Percentiles rank a stretch among this genome's conserved stretches.
Evolutionary conservation across 1,139 yeast genomes (phyloP).

Genomic region (Pichia sp.): DNA sequence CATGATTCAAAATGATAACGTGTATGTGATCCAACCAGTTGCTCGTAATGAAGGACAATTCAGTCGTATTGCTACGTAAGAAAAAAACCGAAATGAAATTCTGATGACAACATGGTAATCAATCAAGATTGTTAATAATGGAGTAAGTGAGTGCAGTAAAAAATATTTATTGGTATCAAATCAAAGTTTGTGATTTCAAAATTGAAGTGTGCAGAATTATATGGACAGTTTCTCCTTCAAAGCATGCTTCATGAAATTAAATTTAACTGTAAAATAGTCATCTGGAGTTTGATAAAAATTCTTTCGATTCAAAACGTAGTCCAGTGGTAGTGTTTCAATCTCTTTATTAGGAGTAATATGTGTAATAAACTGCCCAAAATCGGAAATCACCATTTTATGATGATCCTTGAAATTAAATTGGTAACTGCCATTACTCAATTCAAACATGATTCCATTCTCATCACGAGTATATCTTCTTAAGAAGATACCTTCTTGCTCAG

Average conservation of each 20-base stretch:
- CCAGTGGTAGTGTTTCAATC: conserved; percentile 62
- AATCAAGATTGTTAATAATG: too few species aligned
- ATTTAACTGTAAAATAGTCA: conserved; percentile 43
- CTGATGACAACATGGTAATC: too few species aligned
- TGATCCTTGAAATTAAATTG: conserved; percentile 96
- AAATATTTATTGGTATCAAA: too few species aligned
- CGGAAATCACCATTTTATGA: conserved; percentile 75
- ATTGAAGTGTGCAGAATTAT: too few species aligned
- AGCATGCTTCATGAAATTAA: conserved; percentile 30
- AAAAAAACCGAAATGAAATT: too few species aligned
- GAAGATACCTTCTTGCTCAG: conserved; percentile 36
- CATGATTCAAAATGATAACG: too few species aligned
- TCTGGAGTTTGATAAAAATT: conserved; percentile 56
- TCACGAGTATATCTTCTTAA: conserved; percentile 77
- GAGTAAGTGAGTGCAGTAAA: too few species aligned
- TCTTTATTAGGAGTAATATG: conserved; percentile 74
- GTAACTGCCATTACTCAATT: conserved; percentile 83
- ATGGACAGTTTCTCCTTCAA: conserved; percentile 26
- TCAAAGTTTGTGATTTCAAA: too few species aligned
- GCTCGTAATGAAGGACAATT: too few species aligned
- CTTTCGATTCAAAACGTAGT: conserved; percentile 53
- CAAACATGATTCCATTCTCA: conserved; percentile 81
- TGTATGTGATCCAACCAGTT: too few species aligned
- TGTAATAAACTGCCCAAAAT: conserved; percentile 68
- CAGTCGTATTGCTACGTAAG: too few species aligned